phyloP scores from a whole-genome alignment of 768 basidiomycete species.

The Rhodocollybia butyracea region DNA sequence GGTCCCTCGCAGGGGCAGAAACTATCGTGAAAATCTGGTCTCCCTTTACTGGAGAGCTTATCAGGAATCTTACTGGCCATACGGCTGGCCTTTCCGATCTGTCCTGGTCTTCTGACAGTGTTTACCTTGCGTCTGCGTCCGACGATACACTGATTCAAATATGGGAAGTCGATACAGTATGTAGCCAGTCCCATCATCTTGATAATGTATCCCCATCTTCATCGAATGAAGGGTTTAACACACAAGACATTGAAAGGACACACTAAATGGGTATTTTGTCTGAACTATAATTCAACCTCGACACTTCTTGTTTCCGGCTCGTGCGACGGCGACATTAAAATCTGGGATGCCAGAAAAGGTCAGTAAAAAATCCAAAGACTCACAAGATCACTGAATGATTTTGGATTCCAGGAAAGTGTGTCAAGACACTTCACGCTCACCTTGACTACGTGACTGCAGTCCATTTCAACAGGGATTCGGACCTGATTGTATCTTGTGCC shows the following conservation, averaged over 20 bases:
- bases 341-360: constrained; percentile 91
- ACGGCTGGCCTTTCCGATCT: constrained; percentile 85
- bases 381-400: not conserved
- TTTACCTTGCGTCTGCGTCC: constrained; percentile 84
- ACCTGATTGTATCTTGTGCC: constrained; percentile 87
- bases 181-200: constrained; percentile 22
- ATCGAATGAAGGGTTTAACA: constrained; percentile 55
- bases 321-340: constrained; percentile 87
- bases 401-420: constrained; percentile 60
- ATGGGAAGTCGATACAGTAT: constrained; percentile 82
- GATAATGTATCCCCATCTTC: constrained; percentile 8
- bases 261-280: constrained; percentile 84
- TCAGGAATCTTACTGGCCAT: constrained; percentile 73
- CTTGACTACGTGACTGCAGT: constrained; percentile 94
- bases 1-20: constrained; percentile 56
- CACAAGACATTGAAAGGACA: constrained; percentile 78
- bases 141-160: constrained; percentile 89
- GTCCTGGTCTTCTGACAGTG: constrained; percentile 82
- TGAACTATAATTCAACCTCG: constrained; percentile 87
- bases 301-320: constrained; percentile 90
- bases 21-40: constrained; percentile 81
- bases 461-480: constrained; percentile 90
- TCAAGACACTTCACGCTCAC: constrained; percentile 88
- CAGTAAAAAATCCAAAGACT: constrained; percentile 5
- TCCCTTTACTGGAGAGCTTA: constrained; percentile 72